Evolutionary conservation across 805 yeast genomes (phyloP), one percentile per base, ranked within the genome.

Genomic region (Priceomyces fermenticarens): DNA sequence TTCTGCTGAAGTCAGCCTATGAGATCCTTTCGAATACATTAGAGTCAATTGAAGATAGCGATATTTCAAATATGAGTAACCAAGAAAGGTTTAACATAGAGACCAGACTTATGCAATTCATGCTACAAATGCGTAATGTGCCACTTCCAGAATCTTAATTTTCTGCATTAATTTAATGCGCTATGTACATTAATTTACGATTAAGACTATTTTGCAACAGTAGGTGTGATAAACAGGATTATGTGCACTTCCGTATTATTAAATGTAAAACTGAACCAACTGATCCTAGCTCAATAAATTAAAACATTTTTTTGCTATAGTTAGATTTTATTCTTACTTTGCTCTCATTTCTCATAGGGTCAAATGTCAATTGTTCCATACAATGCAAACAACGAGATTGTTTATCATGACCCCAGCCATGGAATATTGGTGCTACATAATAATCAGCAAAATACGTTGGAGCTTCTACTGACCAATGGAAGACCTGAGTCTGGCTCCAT

Each of bases 331-430:
- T 32, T 12, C 4, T 32, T 32, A 3, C 9, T 32, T 9, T 14
- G 16, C 9, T 20, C 25, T 20, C 25, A 20, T 20, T 20, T 20
- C 8, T 8, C 25, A 5, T 20, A 20, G 25, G 25, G 25, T 20
- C 25, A 20, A 20, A 66, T 66, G 72, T 66, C 72, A 10, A 55
- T 66, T 20, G 67, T 66, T 27, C 71, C 72, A 2, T 66, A 66
- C 49, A 57, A 65, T 41, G 36, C 54, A 13, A 53, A 52, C 30
- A 58, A 55, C 39, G 54, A 57, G 35, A 48, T 66, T 30, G 60
- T 66, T 3, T 64, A 60, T 44, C 69, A 66, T 36, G 69, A 66
- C 39, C 67, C 69, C 13, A 45, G 48, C 28, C 57, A 60, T 33
- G 65, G 67, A 15, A 52, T 66, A 25, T 46, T 66, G 29, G 70